Conservation (phyloP, 306 rosid species). For the Medicago arabica region DNA sequence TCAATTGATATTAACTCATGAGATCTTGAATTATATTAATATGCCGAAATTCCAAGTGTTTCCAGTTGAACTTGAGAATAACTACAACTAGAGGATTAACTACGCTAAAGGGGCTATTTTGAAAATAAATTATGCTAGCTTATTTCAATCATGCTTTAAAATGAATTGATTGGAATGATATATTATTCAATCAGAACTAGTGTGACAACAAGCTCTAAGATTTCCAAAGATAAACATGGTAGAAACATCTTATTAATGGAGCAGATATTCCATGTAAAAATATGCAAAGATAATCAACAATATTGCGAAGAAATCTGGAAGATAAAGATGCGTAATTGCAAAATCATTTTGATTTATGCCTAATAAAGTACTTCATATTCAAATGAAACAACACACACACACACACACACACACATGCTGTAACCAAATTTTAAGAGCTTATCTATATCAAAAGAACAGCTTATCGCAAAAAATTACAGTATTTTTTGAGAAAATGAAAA, state of each 20-base stretch:
- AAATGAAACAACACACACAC: neutral
- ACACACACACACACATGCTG: neutral
- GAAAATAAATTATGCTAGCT: too few species aligned
- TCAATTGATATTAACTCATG: neutral
- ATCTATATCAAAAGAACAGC: neutral
- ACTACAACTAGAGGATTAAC: neutral
- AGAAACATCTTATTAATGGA: neutral
- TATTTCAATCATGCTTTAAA: neutral
- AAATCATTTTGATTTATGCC: neutral
- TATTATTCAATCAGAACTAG: constrained; percentile 5
- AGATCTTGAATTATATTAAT: neutral
- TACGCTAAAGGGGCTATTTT: too few species aligned
- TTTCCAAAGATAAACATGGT: constrained; percentile 20
- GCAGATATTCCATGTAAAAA: constrained; percentile 1
- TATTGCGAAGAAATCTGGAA: neutral
- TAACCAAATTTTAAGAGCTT: neutral
- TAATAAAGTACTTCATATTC: neutral
- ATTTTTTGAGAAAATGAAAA: neutral
- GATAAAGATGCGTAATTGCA: neutral
- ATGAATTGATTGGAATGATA: constrained; percentile 9
- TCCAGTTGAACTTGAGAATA: neutral
- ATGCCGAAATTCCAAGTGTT: neutral
- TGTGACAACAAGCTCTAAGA: constrained; percentile 19
- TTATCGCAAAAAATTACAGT: neutral
- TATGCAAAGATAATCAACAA: neutral